A percentile compares a stretch with the other conserved stretches of the same genome.
These are phyloP conservation scores for Rasamsonia emersonii DNA, from an alignment of 2,329 filamentous ascomycete species.

Conservation along the genomic window DNA sequence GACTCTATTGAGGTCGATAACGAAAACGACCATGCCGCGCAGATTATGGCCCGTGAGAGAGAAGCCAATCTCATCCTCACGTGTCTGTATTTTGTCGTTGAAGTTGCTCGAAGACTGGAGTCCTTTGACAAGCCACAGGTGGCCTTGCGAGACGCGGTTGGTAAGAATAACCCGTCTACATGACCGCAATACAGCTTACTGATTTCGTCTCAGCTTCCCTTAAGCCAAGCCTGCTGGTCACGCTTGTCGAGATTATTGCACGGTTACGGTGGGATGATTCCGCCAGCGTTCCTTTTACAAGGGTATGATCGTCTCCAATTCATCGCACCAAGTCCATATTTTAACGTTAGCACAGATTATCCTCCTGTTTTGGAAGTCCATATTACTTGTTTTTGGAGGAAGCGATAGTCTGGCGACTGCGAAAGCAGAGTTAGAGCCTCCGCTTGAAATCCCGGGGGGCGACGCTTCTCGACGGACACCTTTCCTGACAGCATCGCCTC, in stretches of 20 bases:
- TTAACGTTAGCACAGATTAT: too few relatives aligned
- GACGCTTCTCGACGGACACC: slow-evolving; percentile 54
- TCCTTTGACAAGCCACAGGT: slow-evolving; percentile 14
- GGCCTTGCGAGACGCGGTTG: slow-evolving; percentile 24
- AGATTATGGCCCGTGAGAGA: slow-evolving; percentile 28
- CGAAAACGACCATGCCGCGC: slow-evolving; percentile 24
- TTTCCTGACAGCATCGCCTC: slow-evolving; percentile 82
- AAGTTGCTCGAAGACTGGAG: slow-evolving; percentile 32
- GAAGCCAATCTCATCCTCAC: slow-evolving; percentile 37
- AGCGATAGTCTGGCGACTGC: slow-evolving; percentile 62
- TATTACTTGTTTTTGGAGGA: slow-evolving; percentile 78
- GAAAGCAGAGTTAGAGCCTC: slow-evolving; percentile 57
- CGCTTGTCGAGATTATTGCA: slow-evolving; percentile 60
- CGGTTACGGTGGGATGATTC: slow-evolving; percentile 62
- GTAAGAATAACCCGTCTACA: neutral
- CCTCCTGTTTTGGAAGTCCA: slow-evolving; percentile 83
- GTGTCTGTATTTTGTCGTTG: slow-evolving; percentile 34
- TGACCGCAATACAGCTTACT: neutral
- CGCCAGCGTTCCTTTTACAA: slow-evolving; percentile 48
- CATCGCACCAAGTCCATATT: too few relatives aligned
- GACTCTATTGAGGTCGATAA: slow-evolving; percentile 15
- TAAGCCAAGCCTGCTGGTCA: slow-evolving; percentile 60
- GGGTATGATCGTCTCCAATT: slow-evolving; percentile 44
- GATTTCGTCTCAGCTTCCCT: slow-evolving; percentile 37
- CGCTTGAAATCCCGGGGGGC: slow-evolving; percentile 40